These are phyloP conservation scores for Chalciporus chontae DNA, from an alignment of 768 basidiomycete genomes.

Conservation along the genomic window DNA sequence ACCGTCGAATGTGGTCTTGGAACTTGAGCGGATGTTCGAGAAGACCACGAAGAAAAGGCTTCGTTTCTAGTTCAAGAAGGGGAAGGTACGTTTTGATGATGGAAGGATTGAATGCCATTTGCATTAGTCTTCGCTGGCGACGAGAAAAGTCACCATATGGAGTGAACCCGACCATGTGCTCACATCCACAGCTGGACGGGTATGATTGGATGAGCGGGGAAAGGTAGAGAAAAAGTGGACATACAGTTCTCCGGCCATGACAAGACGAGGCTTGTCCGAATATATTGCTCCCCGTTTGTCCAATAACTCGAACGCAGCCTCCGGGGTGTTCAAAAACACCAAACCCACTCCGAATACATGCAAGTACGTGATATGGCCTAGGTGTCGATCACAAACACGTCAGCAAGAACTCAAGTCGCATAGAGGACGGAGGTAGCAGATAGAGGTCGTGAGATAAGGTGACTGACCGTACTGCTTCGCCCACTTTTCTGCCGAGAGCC, in stretches of 20 bases:
- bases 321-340: slow-evolving; percentile 61
- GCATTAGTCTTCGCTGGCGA: slow-evolving; percentile 65
- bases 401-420: no score
- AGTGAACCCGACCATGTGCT: slow-evolving; percentile 72
- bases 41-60: slow-evolving; percentile 53
- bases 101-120: slow-evolving; percentile 54
- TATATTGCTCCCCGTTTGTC: slow-evolving; percentile 71
- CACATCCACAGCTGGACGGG: slow-evolving; percentile 47
- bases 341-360: slow-evolving; percentile 65
- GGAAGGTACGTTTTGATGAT: slow-evolving; percentile 56
- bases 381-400: background rate
- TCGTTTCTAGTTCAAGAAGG: slow-evolving; percentile 53
- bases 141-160: slow-evolving; percentile 59
- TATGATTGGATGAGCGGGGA: slow-evolving; percentile 1
- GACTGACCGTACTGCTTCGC: slow-evolving; percentile 58
- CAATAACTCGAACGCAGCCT: slow-evolving; percentile 59
- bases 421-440: background rate
- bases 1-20: slow-evolving; percentile 36
- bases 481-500: slow-evolving; percentile 62
- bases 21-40: slow-evolving; percentile 39
- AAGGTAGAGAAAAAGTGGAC: slow-evolving; percentile 23
- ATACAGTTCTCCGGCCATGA: slow-evolving; percentile 71
- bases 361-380: slow-evolving; percentile 60
- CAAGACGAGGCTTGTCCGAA: slow-evolving; percentile 66
- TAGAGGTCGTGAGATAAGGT: background rate